Base-by-base conservation (phyloP, 1,139 yeast species). In the Suhomyces bokatorum region DNA sequence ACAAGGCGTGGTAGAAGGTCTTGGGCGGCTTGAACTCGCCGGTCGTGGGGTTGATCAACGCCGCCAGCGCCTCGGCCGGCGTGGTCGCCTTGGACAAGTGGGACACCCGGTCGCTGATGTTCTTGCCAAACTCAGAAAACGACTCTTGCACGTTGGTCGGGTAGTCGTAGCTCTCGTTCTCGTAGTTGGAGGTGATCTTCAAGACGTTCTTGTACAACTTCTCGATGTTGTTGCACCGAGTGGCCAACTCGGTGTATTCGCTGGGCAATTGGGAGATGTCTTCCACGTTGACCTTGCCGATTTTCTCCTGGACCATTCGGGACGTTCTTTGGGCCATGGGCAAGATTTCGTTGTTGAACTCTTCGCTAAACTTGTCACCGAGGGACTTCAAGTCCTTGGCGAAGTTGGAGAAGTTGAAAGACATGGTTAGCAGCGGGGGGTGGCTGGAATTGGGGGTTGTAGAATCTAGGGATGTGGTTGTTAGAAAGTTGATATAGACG, bases 251-350 rank as follows among this genome's bases (percentile, higher is more conserved):
- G 29, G 79, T 63, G 63, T 87, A 88, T 62, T 89, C 96, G 42
- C 83, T 81, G 34, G 97, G 97, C 54, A 89, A 75, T 63, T 87
- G 93, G 43, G 93, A 85, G 53, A 75, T 73, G 58, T 88, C 96
- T 44, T 86, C 90, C 29, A 80, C 84, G 48, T 67, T 70, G 34
- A 74, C 74, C 55, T 85, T 83, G 35, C 95, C 96, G 35, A 88
- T 77, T 56, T 71, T 79, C 65, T 88, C 96, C 64, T 87, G 95
- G 44, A 88, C 81, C 60, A 85, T 66, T 52, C 95, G 79, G 43
- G 85, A 80, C 16, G 96, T 87, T 62, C 95, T 80, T 66, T 85
- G 89, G 32, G 96, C 96, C 53, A 85, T 75, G 8, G 87, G 87
- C 43, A 75, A 59, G 29, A 75, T 65, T 55, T 74, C 80, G 35